Percentiles rank a stretch among this genome's conserved stretches.
phyloP scores from a whole-genome alignment of 2,329 filamentous ascomycete genomes.

The Juglanconis sp. region DNA sequence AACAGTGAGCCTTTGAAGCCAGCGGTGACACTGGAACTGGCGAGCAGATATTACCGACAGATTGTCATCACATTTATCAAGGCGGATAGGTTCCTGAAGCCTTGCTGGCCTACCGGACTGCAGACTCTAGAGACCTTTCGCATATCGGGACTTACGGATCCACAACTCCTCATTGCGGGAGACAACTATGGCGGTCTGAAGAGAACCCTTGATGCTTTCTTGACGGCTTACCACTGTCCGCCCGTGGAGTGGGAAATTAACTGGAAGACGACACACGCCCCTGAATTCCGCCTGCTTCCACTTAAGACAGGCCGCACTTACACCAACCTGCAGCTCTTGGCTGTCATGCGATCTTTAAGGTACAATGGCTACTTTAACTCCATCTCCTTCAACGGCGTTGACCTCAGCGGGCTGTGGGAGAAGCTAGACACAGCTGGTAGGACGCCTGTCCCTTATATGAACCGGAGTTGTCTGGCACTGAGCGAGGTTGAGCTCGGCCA shows the following conservation, averaged over 20 bases:
- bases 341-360: conserved; percentile 52
- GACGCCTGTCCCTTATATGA: conserved; percentile 49
- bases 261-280: conserved; percentile 44
- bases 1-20: conserved; percentile 29
- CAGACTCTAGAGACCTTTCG: conserved; percentile 51
- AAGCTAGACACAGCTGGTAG: conserved; percentile 42
- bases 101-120: conserved; percentile 55
- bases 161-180: conserved; percentile 51
- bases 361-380: conserved; percentile 60
- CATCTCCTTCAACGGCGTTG: conserved; percentile 52
- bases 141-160: conserved; percentile 49
- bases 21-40: conserved; percentile 38
- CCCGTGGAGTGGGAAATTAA: conserved; percentile 52
- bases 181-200: conserved; percentile 53
- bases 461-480: conserved; percentile 48
- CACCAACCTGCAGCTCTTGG: conserved; percentile 50
- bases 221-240: conserved; percentile 48
- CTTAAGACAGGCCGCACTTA: conserved; percentile 38
- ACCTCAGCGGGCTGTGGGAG: conserved; percentile 41
- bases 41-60: conserved; percentile 51
- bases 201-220: conserved; percentile 53
- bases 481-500: conserved; percentile 46
- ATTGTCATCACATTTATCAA: conserved; percentile 54
- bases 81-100: conserved; percentile 53
- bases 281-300: conserved; percentile 52